Evolutionary conservation across 1,284 basidiomycete species (phyloP), one percentile per base, ranked within the genome.

Genomic region (Rhodotorula sp.): DNA sequence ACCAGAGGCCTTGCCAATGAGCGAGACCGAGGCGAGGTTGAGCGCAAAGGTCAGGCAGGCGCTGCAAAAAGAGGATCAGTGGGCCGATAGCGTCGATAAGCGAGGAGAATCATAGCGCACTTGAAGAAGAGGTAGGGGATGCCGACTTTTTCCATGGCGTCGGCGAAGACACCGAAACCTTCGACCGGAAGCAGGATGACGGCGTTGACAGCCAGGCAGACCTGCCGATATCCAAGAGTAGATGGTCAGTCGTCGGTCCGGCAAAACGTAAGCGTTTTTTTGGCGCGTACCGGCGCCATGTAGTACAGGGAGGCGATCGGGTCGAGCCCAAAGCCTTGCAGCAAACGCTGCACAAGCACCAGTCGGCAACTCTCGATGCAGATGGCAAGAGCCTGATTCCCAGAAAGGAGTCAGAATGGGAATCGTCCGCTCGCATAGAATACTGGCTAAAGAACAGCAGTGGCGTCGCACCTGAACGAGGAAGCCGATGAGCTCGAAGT

Each of bases 321-420:
- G 61, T 64, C 70, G 49, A 72, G 64, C 93, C 85, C 97, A 95
- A 81, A 97, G 85, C 94, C 94, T 81, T 98, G 95, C 3, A 98
- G 86, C 56, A 98, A 87, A 68, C 95, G 88, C 81, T 98, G 91
- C 75, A 98, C 97, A 90, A 98, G 94, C 58, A 98, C 93, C 26
- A 98, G 87, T 62, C 95, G 89, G 48, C 90, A 91, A 3, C 91
- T 89, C 81, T 95, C 92, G 76, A 95, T 94, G 86, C 88, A 80
- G 62, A 77, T 77, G 48, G 68, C 78, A 58, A 78, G 68, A 26
- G 62, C 62, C 62, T 63, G 62, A 6, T 14, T 4, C 5, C 2
- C 21, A 12, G 12, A 43, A 31, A 14, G 12, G 38, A 14, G 38
- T 43, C 38, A 28, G 1, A 5, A 88, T n/a, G 92, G 91, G 48